phyloP scores from a whole-genome alignment of 305 asterid species.

The Ajuga reptans region DNA sequence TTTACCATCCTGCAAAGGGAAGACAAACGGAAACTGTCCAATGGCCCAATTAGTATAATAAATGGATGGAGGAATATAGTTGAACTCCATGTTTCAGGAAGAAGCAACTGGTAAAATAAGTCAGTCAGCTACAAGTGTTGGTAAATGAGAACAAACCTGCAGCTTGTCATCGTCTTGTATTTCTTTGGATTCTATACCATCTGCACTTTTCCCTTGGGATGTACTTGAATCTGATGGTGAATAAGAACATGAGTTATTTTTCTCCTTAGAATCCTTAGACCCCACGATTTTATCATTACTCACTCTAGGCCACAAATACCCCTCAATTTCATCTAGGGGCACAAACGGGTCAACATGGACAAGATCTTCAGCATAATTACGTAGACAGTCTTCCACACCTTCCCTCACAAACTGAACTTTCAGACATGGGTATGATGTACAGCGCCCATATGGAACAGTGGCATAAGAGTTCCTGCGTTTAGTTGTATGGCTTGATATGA shows the following conservation, averaged over 20 bases:
- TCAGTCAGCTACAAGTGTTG: constrained; percentile 7
- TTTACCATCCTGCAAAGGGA: constrained; percentile 37
- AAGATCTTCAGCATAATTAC: constrained; percentile 46
- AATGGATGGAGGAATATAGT: background rate
- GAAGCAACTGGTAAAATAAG: background rate
- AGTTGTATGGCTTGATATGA: constrained; percentile 41
- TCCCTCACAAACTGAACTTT: constrained; percentile 70
- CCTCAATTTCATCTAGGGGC: constrained; percentile 56
- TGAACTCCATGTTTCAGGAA: background rate
- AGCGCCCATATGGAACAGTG: constrained; percentile 65
- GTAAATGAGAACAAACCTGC: constrained; percentile 35
- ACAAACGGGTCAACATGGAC: constrained; percentile 83
- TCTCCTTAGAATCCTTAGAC: constrained; percentile 30
- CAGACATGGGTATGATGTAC: constrained; percentile 70
- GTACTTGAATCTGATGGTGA: constrained; percentile 37
- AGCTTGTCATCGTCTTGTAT: constrained; percentile 28
- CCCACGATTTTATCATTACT: constrained; percentile 27
- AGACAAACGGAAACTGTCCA: background rate
- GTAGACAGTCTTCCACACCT: constrained; percentile 41
- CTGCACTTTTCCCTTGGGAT: constrained; percentile 33
- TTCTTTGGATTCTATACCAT: constrained; percentile 29
- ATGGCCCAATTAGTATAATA: background rate
- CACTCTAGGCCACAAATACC: constrained; percentile 61
- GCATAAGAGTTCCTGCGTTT: constrained; percentile 63
- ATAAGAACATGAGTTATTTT: constrained; percentile 32